These are phyloP conservation scores for Cyberlindnera xylosilytica DNA, from an alignment of 805 yeast species.

Conservation along the genomic window DNA sequence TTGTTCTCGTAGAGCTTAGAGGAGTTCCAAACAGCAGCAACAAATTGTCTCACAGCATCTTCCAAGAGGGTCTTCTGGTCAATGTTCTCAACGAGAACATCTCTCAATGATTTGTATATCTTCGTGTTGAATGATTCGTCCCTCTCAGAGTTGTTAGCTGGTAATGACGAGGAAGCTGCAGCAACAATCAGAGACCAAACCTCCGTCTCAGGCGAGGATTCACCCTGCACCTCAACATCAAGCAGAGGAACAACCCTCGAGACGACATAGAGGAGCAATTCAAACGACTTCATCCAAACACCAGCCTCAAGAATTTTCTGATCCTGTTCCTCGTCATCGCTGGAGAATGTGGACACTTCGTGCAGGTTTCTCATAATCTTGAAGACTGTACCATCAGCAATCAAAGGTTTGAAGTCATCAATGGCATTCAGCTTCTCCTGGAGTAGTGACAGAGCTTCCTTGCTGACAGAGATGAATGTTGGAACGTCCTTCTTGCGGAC, in stretches of 20 bases:
- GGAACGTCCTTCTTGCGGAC: conserved; percentile 46
- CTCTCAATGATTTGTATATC: conserved; percentile 42
- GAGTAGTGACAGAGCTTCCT: conserved; percentile 42
- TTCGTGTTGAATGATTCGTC: conserved; percentile 45
- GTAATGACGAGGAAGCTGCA: conserved; percentile 40
- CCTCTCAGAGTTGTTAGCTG: conserved; percentile 24
- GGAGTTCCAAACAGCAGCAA: conserved; percentile 50
- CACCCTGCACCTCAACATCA: conserved; percentile 3
- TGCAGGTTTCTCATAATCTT: conserved; percentile 48
- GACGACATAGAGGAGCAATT: conserved; percentile 37
- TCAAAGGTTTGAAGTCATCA: conserved; percentile 32
- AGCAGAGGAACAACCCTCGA: conserved; percentile 25
- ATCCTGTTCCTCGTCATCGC: conserved; percentile 30
- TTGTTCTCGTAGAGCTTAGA: conserved; percentile 60
- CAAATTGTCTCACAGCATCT: conserved; percentile 38
- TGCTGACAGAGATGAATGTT: conserved; percentile 60
- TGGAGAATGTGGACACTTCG: conserved; percentile 47
- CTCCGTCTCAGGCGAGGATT: conserved; percentile 4
- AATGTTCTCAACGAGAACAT: conserved; percentile 40
- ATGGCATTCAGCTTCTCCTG: conserved; percentile 32
- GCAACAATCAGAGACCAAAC: conserved; percentile 42
- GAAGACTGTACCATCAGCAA: conserved; percentile 43
- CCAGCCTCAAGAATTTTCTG: conserved; percentile 22
- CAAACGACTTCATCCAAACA: conserved; percentile 56
- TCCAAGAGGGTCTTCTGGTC: conserved; percentile 28